Percentiles rank a stretch among this genome's conserved stretches.
phyloP scores from a whole-genome alignment of 1,284 basidiomycete species.

The Laetiporus sulphureus region DNA sequence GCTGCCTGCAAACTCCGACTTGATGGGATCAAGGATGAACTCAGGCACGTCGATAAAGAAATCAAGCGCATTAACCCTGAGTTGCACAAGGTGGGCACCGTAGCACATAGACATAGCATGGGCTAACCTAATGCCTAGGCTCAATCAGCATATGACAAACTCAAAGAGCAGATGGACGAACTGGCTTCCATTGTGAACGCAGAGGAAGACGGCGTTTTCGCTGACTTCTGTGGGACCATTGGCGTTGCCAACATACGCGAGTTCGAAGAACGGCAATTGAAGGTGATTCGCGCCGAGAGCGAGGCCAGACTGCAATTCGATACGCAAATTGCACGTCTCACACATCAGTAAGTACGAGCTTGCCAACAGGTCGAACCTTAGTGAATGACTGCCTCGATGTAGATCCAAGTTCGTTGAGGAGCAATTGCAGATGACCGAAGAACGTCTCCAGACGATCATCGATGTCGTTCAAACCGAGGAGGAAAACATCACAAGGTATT shows the following conservation, averaged over 20 bases:
- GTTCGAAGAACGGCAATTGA: constrained; percentile 91
- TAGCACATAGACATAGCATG: too few relatives aligned
- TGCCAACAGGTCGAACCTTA: background rate
- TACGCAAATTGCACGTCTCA: constrained; percentile 82
- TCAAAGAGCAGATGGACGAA: constrained; percentile 49
- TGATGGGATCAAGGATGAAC: constrained; percentile 70
- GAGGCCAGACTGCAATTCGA: constrained; percentile 82
- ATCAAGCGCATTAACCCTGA: constrained; percentile 64
- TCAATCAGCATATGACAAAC: constrained; percentile 42
- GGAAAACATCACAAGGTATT: constrained; percentile 48
- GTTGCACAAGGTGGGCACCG: constrained; percentile 55
- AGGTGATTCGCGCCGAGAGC: constrained; percentile 81
- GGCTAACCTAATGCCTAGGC: constrained; percentile 32
- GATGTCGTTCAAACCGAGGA: constrained; percentile 51
- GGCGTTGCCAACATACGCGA: constrained; percentile 84
- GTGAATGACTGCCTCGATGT: constrained; percentile 1
- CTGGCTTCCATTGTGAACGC: constrained; percentile 59
- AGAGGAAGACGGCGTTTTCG: constrained; percentile 82
- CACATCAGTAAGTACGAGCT: constrained; percentile 66
- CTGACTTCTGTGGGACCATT: constrained; percentile 76
- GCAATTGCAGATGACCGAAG: constrained; percentile 56
- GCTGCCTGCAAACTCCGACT: constrained; percentile 57
- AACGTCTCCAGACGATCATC: constrained; percentile 56
- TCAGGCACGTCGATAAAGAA: constrained; percentile 70
- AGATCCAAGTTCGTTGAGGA: constrained; percentile 79